Conservation (phyloP, 768 basidiomycete species). For the Phaeotremella fagi region DNA sequence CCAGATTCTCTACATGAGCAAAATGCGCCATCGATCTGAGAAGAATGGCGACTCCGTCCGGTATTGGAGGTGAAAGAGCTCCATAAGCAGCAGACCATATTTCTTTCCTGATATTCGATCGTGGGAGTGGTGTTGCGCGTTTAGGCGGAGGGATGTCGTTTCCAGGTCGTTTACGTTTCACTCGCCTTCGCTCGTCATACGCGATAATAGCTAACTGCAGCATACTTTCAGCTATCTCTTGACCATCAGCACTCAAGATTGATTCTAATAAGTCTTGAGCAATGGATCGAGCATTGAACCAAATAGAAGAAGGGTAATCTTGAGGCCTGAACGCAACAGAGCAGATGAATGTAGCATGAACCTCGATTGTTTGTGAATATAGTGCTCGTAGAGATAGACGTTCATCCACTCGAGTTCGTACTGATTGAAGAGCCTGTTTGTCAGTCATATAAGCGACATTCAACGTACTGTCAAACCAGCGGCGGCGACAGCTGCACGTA, state of each 20-base stretch:
- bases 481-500: slow-evolving; percentile 60
- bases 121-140: slow-evolving; percentile 23
- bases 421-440: slow-evolving; percentile 17
- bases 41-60: slow-evolving; percentile 58
- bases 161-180: slow-evolving; percentile 7
- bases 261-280: slow-evolving; percentile 50
- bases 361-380: slow-evolving; percentile 51
- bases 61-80: slow-evolving; percentile 57
- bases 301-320: slow-evolving; percentile 50
- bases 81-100: slow-evolving; percentile 69
- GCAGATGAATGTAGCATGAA: slow-evolving; percentile 55
- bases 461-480: slow-evolving; percentile 61
- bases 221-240: slow-evolving; percentile 34
- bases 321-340: slow-evolving; percentile 53
- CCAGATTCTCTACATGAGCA: slow-evolving; percentile 64
- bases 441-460: background rate
- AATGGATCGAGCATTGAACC: slow-evolving; percentile 51
- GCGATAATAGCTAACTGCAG: slow-evolving; percentile 27
- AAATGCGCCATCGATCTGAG: slow-evolving; percentile 59
- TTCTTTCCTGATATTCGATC: slow-evolving; percentile 53
- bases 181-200: slow-evolving; percentile 30
- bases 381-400: slow-evolving; percentile 6
- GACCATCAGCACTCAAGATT: slow-evolving; percentile 47
- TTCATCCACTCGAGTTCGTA: background rate
- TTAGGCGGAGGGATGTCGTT: slow-evolving; percentile 7